Conservation (phyloP, 495 filamentous ascomycete genomes). For the Geopyxis carbonaria region DNA sequence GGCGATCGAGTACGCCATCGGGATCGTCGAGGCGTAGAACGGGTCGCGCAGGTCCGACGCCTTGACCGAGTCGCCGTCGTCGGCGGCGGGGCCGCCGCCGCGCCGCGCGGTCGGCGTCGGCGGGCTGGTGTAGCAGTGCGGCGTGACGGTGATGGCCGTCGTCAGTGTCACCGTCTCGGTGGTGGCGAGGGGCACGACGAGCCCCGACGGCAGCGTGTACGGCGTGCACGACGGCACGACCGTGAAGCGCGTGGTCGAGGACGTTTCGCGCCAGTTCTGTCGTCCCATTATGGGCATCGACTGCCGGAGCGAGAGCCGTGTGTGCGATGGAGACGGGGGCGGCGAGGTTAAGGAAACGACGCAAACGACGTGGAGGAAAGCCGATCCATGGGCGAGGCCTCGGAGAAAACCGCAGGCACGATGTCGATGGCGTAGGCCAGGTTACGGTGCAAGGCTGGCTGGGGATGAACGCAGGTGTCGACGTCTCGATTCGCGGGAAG, state of each 20-base stretch:
- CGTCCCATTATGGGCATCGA: slow-evolving; percentile 16
- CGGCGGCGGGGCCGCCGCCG: not conserved
- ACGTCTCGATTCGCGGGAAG: too few species aligned
- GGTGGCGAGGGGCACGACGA: slow-evolving; percentile 39
- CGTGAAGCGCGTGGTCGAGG: slow-evolving; percentile 9
- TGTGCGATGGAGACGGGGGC: not conserved
- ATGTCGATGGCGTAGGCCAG: too few species aligned
- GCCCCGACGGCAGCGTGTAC: slow-evolving; percentile 44
- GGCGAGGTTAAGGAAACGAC: not conserved
- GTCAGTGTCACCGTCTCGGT: slow-evolving; percentile 41
- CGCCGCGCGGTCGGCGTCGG: slow-evolving; percentile 11
- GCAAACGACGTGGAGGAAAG: too few species aligned
- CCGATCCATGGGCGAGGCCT: too few species aligned
- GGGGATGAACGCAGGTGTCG: too few species aligned
- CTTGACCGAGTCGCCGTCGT: slow-evolving; percentile 24
- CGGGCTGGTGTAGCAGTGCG: slow-evolving; percentile 22
- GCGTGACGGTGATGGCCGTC: slow-evolving; percentile 31
- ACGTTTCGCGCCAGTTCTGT: slow-evolving; percentile 21
- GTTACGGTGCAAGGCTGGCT: too few species aligned
- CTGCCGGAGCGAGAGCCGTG: slow-evolving; percentile 2
- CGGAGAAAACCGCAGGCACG: too few species aligned
- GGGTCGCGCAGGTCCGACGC: slow-evolving; percentile 54
- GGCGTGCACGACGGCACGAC: slow-evolving; percentile 34
- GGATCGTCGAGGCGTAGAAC: slow-evolving; percentile 82
- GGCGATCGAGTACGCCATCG: slow-evolving; percentile 80